Percentiles rank a stretch among this genome's conserved stretches.
phyloP scores from a whole-genome alignment of 148 eudicot genomes.

The Dianthus caryophyllus region DNA sequence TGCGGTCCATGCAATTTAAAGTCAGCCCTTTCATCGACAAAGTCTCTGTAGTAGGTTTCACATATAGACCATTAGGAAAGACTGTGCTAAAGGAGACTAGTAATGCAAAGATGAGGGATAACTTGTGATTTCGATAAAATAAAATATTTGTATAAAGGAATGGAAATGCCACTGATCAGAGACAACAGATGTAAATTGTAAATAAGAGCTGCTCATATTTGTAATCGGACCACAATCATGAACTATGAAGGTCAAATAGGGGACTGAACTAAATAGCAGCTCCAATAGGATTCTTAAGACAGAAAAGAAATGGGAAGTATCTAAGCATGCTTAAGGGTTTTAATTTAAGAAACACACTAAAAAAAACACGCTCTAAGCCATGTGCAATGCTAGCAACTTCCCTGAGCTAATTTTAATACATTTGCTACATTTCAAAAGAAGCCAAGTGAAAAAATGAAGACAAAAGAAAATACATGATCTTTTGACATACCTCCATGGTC shows the following conservation, averaged over 20 bases:
- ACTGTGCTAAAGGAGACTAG: not conserved
- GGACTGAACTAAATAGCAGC: not conserved
- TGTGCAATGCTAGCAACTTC: not conserved
- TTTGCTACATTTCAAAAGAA: not conserved
- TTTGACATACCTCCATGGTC: constrained; percentile 85
- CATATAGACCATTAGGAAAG: constrained; percentile 8
- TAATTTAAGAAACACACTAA: not conserved
- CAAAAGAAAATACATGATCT: not conserved
- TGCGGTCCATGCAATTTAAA: constrained; percentile 98
- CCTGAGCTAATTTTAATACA: not conserved
- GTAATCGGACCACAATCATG: not conserved
- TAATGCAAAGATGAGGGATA: not conserved
- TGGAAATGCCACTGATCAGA: not conserved
- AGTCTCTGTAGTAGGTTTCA: constrained; percentile 59
- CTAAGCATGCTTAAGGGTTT: not conserved
- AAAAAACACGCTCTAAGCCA: not conserved
- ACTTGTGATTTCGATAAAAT: not conserved
- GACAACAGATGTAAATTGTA: not conserved
- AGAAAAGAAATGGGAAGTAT: not conserved
- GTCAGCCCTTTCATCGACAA: constrained; percentile 96
- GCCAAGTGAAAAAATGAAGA: not conserved
- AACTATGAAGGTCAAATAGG: too few relatives aligned
- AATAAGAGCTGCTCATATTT: not conserved
- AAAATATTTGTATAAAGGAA: not conserved
- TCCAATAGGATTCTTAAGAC: not conserved